Base-by-base conservation (phyloP, 495 filamentous ascomycete species). In the Penicillium steckii region DNA sequence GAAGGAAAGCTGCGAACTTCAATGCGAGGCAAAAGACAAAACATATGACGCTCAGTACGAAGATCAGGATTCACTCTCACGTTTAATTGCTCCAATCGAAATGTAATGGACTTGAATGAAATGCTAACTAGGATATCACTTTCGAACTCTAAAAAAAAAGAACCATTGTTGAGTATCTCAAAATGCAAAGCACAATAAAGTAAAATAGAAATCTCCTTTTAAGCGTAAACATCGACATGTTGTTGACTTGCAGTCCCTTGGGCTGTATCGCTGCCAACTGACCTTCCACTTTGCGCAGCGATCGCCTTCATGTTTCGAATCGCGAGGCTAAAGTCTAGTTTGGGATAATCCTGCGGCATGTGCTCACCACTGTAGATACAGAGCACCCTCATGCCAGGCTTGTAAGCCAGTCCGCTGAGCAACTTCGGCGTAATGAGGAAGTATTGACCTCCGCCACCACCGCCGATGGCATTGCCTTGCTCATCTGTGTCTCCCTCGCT, bases 371-470 rank as follows among this genome's bases (percentile, higher is more conserved):
- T 91, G 44, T 89, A 89, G 67, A 98, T 97, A 58, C 90, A 95
- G 50, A 96, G 85, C 30, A 99, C 87, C 60, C 82, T 86, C 91
- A 99, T 97, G 19, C 89, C 83, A 32, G 80, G 79, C 66, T 93
- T 89, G 69, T 96, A 99, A 60, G 82, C 80, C 40, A 99, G 73
- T 24, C 86, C 88, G 7, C 81, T 87, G 42, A 97, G 81, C 45
- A 99, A 73, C 71, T 99, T 99, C n/a, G 94, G 94, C 12, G 94
- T 97, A 74, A 99, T 97, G 29, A 99, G 83, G 80, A 99, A 97
- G 70, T 97, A 90, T 56, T 89, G 78, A 27, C 75, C 72, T 21
- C 38, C 50, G 8, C 71, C 73, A 13, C 62, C 57, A 26, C 66
- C 63, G n/a, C 51, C 61, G 17, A 68, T 55, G 19, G 53, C 24